Base-by-base conservation (phyloP, 257 asterid genomes). In the Solanum chaucha region DNA sequence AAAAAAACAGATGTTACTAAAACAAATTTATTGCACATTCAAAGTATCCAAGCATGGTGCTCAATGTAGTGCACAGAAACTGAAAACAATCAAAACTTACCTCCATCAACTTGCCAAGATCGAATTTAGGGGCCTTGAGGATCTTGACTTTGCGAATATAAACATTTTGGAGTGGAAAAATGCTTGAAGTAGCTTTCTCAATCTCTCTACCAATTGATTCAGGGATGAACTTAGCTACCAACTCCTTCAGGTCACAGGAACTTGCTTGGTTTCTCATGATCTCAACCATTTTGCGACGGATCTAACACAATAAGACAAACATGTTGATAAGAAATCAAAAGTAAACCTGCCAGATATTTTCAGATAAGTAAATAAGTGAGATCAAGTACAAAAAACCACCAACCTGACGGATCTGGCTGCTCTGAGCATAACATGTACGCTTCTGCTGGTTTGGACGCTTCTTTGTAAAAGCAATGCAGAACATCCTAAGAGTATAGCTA, bases 371-470 rank as follows among this genome's bases (percentile, higher is more conserved):
- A 30, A 61, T 38, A 55, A 58, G 22, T 51, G 13, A 5, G 3
- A 59, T 48, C 28, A 80, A 28, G 28, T 48, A 15, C 28, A 48
- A 32, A 46, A 75, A 14, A 84, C 72, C 35, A 55, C 61, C 41
- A 77, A 93, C 96, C 89, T 94, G 95, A 44, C 94, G 94, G 73
- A 93, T 92, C 87, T 94, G 97, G 90, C 95, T 93, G 0, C 95
- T 87, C 87, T 94, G 94, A 3, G 97, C 97, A 85, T 94, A 94
- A 55, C 95, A 93, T 3, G 94, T 94, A 68, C 92, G 87, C 92
- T 92, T 94, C 90, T 94, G 97, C 91, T 94, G 97, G 90, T 94
- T 94, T 22, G 89, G 92, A 87, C 97, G 95, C 92, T 94, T 94
- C 90, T 93, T 94, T 5, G 97, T 92, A 81, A 94, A 94, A 80